Base-by-base conservation (phyloP, 164 flowering plant species). In the Saururus chinensis region DNA sequence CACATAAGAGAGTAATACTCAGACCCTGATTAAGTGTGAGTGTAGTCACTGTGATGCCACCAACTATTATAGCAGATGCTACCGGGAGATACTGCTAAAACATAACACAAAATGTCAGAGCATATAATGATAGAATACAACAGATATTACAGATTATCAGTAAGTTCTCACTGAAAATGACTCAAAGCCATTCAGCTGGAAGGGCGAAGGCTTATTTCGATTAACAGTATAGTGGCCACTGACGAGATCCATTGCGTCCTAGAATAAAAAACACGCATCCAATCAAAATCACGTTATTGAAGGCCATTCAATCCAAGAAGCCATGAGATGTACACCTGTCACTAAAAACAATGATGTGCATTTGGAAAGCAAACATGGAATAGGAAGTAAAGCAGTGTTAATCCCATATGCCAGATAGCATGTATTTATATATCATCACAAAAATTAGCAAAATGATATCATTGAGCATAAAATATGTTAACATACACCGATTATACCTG, bases 241-340 rank as follows among this genome's bases (percentile, higher is more conserved):
- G 26, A 92, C 68, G 64, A 92, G 97, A 78, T 89, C 98, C 65
- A 86, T 79, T 26, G 98, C 97, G 79, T 93, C 98, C 98, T 93
- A 17, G 17, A 45, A 17, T 45, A 17, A 45, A 12, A 45, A 17
- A 12, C 49, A 45, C 11, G 17, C 49, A 45, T 12, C 17, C 7
- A 45, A 45, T 45, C 49, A 12, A 45, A 45, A 45, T 45, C 17
- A 17, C 4, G 17, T 12, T n/a, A n/a, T n/a, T n/a, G n/a, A n/a
- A n/a, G n/a, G n/a, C n/a, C n/a, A n/a, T n/a, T n/a, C n/a, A n/a
- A n/a, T n/a, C n/a, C n/a, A n/a, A n/a, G n/a, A n/a, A n/a, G n/a
- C n/a, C n/a, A n/a, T n/a, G n/a, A n/a, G n/a, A n/a, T n/a, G n/a
- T n/a, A n/a, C n/a, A n/a, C n/a, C n/a, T n/a, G n/a, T n/a, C n/a